Conservation (phyloP, 257 asterid genomes). For the Anisodus tanguticus region DNA sequence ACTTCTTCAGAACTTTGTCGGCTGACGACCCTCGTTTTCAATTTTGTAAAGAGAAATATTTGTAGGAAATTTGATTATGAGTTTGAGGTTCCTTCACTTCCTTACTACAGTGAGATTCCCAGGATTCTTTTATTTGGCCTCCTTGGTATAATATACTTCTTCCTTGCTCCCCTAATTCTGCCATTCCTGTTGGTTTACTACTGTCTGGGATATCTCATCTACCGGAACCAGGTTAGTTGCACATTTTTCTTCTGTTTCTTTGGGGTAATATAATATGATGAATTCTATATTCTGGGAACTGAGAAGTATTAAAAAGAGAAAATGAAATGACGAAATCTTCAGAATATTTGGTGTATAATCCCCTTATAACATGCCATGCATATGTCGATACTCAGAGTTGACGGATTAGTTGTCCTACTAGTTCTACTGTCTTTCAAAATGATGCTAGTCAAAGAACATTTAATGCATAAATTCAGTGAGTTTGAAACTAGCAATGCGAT, state of each 20-base stretch:
- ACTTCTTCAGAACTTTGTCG: constrained; percentile 71
- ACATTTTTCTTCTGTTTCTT: constrained; percentile 20
- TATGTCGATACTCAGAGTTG: background rate
- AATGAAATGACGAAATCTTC: background rate
- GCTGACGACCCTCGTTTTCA: constrained; percentile 49
- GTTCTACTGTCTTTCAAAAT: background rate
- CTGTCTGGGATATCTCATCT: constrained; percentile 84
- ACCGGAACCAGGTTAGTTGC: constrained; percentile 85
- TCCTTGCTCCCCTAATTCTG: constrained; percentile 89
- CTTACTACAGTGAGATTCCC: constrained; percentile 88
- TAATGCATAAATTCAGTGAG: too few species aligned
- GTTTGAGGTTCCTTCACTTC: constrained; percentile 72
- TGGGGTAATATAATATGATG: background rate
- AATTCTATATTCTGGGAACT: constrained; percentile 14
- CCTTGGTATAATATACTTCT: constrained; percentile 88
- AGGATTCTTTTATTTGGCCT: constrained; percentile 79
- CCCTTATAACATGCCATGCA: background rate
- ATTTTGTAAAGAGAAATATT: constrained; percentile 46
- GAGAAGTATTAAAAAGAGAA: constrained; percentile 12
- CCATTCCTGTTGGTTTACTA: constrained; percentile 83
- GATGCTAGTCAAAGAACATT: background rate
- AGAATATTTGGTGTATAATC: background rate
- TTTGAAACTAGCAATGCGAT: too few species aligned
- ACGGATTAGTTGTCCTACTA: background rate
- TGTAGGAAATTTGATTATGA: constrained; percentile 59